Conservation (phyloP, 345 rosid genomes). For the Eucalyptus erythrocorys region DNA sequence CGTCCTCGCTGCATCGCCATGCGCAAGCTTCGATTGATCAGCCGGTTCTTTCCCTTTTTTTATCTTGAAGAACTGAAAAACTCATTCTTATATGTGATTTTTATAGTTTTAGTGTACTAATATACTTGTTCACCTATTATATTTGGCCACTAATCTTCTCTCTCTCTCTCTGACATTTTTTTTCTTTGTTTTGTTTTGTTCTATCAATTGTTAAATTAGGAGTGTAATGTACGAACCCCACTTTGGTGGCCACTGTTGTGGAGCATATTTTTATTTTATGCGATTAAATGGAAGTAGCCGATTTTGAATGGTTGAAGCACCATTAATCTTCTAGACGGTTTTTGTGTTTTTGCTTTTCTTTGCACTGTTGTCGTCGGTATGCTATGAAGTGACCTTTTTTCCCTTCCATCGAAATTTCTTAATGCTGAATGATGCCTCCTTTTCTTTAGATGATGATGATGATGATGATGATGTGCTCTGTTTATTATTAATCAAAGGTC, state of each 20-base stretch:
- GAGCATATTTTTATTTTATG: background rate
- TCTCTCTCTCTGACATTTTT: background rate
- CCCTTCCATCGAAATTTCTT: background rate
- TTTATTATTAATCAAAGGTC: background rate
- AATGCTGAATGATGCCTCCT: background rate
- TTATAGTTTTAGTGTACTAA: background rate
- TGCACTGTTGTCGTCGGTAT: background rate
- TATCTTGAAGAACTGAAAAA: background rate
- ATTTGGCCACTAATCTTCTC: background rate
- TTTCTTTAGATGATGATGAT: background rate
- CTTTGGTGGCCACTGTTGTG: background rate
- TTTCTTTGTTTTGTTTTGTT: background rate
- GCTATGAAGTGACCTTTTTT: background rate
- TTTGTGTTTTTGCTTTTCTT: background rate
- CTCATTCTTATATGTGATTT: background rate
- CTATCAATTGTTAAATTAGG: background rate
- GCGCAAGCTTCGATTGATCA: background rate
- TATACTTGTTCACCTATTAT: background rate
- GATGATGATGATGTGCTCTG: background rate
- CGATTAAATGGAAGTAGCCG: background rate
- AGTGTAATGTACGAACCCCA: background rate
- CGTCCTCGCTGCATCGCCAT: background rate
- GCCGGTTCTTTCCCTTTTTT: background rate
- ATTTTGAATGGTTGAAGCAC: background rate
- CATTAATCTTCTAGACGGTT: background rate